Evolutionary conservation across 2,329 filamentous ascomycete species (phyloP), one percentile per base, ranked within the genome.

Genomic region (Trichophaea hybrida): DNA sequence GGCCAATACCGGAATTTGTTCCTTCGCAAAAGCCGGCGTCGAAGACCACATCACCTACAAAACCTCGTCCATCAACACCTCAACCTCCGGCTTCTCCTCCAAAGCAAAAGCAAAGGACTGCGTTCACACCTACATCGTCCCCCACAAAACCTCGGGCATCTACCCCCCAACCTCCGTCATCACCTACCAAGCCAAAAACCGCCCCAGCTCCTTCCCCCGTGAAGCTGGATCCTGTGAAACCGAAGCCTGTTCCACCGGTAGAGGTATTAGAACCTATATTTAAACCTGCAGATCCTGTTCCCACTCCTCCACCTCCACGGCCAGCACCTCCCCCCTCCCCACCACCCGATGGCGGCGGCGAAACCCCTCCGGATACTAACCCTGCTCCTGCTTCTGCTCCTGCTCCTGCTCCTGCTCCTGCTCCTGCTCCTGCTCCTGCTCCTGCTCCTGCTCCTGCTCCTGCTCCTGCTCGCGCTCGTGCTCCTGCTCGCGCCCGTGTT

Each of bases 291-390:
- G 44, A 49, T 35, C 33, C 50, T 5, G 34, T 53, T n/a, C 15
- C 15, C n/a, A 51, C 48, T 13, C 13, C 34, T 53, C 32, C 50
- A 10, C 40, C 52, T 7, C 52, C n/a, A 38, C 33, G 55, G 32
- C 55, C 55, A 7, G 55, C 44, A 17, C 55, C 55, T 6, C 55
- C 44, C 4, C 55, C 55, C 13, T 57, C 55, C 10, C 55, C 55
- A 31, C 55, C 55, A 49, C 55, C 55, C 15, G 55, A 57, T 34
- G 55, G 38, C 7, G 44, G 40, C 31, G 55, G 55, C 17, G 48
- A n/a, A n/a, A 53, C 13, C 24, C 15, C 34, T 53, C 50, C 33
- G 24, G 50, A 53, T 53, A 53, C 50, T 53, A 53, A 53, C 50
- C 40, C 12, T 17, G 34, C n/a, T 57, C 13, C 40, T 17, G 38